Evolutionary conservation across 192 early-diverging fungal genomes (phyloP).

Genomic region (Gigaspora rosea): DNA sequence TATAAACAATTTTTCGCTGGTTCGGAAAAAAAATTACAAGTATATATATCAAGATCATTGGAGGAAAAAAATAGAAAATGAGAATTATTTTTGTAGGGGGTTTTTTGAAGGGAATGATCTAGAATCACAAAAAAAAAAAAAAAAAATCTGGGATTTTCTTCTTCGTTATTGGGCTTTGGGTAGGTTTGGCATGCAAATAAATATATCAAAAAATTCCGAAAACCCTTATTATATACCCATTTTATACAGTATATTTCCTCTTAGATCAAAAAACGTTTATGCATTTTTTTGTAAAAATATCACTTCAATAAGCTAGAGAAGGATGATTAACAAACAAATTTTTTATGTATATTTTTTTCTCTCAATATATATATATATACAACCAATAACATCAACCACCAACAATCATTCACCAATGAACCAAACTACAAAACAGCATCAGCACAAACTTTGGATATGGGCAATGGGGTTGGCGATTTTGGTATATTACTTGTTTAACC

Average conservation of each 20-base stretch:
- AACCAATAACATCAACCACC: not conserved
- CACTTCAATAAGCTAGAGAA: not conserved
- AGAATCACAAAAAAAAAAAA: slow-evolving; percentile 8
- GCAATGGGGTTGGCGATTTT: slow-evolving; percentile 27
- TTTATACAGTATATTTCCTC: not conserved
- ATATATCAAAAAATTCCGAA: not conserved
- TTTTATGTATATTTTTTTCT: slow-evolving; percentile 28
- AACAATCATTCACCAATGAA: not conserved
- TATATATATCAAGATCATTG: not conserved
- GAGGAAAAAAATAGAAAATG: not conserved
- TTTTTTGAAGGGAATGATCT: slow-evolving; percentile 3
- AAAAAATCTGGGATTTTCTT: slow-evolving; percentile 18
- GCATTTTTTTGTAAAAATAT: not conserved
- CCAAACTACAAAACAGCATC: not conserved
- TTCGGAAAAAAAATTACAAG: not conserved
- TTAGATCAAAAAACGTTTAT: not conserved
- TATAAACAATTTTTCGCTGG: slow-evolving; percentile 3
- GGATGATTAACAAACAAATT: slow-evolving; percentile 21
- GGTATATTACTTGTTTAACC: slow-evolving; percentile 21
- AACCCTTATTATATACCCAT: not conserved
- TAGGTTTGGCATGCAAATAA: slow-evolving; percentile 14
- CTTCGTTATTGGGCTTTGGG: slow-evolving; percentile 10
- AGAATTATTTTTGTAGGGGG: slow-evolving; percentile 19
- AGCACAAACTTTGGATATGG: slow-evolving; percentile 24
- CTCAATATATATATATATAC: slow-evolving; percentile 7